phyloP scores from a whole-genome alignment of 2,329 filamentous ascomycete species.

The Ceratocystis smalleyi region DNA sequence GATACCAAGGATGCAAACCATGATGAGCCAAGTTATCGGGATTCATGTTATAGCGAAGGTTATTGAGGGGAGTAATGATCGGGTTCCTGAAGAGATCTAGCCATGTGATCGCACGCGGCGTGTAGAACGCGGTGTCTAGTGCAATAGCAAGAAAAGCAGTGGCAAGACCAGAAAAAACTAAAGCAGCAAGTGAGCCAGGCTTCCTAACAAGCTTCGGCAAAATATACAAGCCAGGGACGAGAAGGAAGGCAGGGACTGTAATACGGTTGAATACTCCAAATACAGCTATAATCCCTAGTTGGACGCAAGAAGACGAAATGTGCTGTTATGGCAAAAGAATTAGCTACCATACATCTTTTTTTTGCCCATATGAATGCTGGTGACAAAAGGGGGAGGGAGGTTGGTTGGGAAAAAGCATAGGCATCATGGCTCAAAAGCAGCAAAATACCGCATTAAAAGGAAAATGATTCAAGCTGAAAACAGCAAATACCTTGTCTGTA shows the following conservation, averaged over 20 bases:
- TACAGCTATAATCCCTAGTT: conserved; percentile 67
- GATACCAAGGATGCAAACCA: conserved; percentile 64
- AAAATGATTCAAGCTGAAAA: neutral
- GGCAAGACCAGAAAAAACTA: conserved; percentile 48
- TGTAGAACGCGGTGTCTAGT: conserved; percentile 76
- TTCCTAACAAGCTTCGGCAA: conserved; percentile 72
- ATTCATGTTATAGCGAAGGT: conserved; percentile 58
- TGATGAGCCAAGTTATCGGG: conserved; percentile 57
- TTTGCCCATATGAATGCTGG: neutral
- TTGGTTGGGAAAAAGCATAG: neutral
- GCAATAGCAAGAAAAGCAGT: conserved; percentile 60
- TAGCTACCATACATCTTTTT: conserved; percentile 14
- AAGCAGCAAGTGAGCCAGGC: conserved; percentile 47
- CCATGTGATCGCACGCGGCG: conserved; percentile 46
- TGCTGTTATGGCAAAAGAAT: conserved; percentile 39
- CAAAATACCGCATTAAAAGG: neutral
- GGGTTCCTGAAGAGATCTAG: conserved; percentile 47
- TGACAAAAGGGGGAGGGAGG: neutral
- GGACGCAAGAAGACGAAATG: conserved; percentile 58
- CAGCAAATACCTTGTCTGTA: neutral
- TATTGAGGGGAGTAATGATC: conserved; percentile 63
- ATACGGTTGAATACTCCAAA: conserved; percentile 92
- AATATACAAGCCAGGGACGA: conserved; percentile 69
- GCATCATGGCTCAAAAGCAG: neutral
- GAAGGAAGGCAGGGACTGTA: conserved; percentile 84